Base-by-base conservation (phyloP, 495 filamentous ascomycete genomes). In the Hapsidospora chrysogenum region DNA sequence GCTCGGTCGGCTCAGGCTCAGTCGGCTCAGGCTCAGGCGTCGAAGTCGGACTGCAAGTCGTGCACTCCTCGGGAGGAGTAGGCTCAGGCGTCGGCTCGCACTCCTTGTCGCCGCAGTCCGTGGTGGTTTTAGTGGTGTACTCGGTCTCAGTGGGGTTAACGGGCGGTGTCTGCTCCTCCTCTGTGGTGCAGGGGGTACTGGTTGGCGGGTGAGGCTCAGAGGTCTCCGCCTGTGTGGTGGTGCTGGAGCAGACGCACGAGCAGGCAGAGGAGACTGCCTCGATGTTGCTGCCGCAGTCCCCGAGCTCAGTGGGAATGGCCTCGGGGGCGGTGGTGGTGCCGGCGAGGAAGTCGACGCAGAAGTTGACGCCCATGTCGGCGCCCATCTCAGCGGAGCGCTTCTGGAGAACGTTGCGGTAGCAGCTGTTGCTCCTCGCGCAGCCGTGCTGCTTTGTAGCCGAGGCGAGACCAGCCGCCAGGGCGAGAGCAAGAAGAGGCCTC, bases 391-490 rank as follows among this genome's bases (percentile, higher is more conserved):
- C 30, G 32, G 42, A 51, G 19, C 44, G 38, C 9, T 17, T n/a
- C 28, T 49, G 41, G 33, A 48, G 25, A 10, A 54, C 31, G 21
- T 48, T 46, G 27, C 42, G 42, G 39, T 48, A 50, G 41, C 51
- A 54, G 41, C 46, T 46, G 34, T 54, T 41, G 11, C 30, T 35
- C n/a, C n/a, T n/a, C 7, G 47, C 48, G 28, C 42, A 48, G 22
- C 38, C 23, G 16, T 36, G 41, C 20, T 33, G 29, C 10, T 28
- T n/a, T 38, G 37, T 26, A 27, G 39, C 21, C 14, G 41, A 41
- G 15, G 62, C 46, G 9, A 48, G 17, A 19, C 25, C 33, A 22
- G 33, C 17, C 19, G 39, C 38, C 16, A 31, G 14, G 33, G 28
- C 33, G 15, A 22, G 19, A 10, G 27, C 20, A 13, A 33, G 18